These are phyloP conservation scores for Rickenella mellea DNA, from an alignment of 768 basidiomycete genomes.

Conservation along the genomic window DNA sequence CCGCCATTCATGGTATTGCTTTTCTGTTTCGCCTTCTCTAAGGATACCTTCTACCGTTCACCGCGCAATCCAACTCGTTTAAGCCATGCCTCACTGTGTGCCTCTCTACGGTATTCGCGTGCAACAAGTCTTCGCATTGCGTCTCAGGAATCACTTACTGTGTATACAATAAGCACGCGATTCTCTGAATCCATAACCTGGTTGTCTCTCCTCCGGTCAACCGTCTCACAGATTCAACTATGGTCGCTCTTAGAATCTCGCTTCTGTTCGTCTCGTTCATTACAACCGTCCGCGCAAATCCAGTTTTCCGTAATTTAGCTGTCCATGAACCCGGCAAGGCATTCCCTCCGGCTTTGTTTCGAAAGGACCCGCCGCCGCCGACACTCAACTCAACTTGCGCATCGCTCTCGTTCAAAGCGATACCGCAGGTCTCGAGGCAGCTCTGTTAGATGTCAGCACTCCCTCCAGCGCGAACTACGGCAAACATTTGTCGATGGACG, in stretches of 20 bases:
- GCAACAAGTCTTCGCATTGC: no score
- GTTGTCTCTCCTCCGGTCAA: neutral
- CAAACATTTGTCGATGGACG: conserved; percentile 26
- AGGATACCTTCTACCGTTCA: no score
- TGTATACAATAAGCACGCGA: no score
- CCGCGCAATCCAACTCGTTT: no score
- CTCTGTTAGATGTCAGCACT: conserved; percentile 26
- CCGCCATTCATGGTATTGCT: no score
- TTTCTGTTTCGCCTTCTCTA: no score
- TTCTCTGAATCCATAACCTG: no score
- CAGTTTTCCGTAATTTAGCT: neutral
- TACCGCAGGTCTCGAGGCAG: conserved; percentile 25
- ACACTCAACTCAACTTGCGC: conserved; percentile 24
- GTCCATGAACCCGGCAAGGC: conserved; percentile 20
- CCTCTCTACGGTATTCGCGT: no score
- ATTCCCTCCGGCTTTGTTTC: conserved; percentile 20
- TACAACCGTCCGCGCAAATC: neutral
- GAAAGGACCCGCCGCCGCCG: conserved; percentile 19
- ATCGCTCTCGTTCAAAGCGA: conserved; percentile 26
- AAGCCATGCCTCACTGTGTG: no score
- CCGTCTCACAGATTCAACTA: neutral
- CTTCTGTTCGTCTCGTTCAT: neutral
- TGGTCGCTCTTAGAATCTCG: neutral
- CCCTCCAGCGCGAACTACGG: conserved; percentile 26
- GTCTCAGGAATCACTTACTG: no score